Base-by-base conservation (phyloP, 225 moss, liverwort and hornwort genomes). In the Physcomitrellopsis africana region DNA sequence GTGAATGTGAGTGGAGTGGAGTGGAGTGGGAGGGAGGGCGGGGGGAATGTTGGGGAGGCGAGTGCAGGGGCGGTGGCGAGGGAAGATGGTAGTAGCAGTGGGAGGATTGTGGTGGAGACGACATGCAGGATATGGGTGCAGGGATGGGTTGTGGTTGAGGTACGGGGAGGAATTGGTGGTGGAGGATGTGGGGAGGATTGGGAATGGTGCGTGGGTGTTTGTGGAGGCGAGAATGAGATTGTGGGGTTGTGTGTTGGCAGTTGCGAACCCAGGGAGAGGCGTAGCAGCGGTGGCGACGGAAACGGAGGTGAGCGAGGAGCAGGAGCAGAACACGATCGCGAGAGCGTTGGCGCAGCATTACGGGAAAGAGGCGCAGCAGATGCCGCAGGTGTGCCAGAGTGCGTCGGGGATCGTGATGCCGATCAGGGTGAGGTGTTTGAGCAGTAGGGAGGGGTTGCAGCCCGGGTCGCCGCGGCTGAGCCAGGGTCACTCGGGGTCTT, bases 291-390 rank as follows among this genome's bases (percentile, higher is more conserved):
- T 86, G 1, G 68, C 82, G 13, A 76, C 84, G 3, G 99, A 99
- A 75, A 49, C 89, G 3, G 95, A 99, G 75, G 90, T 99, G 51
- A 99, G 87, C 48, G 99, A 99, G 73, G 99, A 99, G 81, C 99
- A 99, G 78, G 99, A 99, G 79, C 99, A 99, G 86, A 95, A 93
- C 65, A 93, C 92, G 10, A 99, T 99, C 9, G 99, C 99, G 15
- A 84, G 99, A 60, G 93, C 99, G 9, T 79, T 99, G 56, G 99
- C 99, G 19, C 81, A 84, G 52, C 91, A 83, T 49, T 85, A 88
- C 61, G 94, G 92, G 47, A 95, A 91, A 63, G 94, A 94, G 59
- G 82, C 78, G 22, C 88, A 81, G 67, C 79, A 48, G 63, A 65
- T 45, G 37, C 65, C 17, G 20, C 82, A 79, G 79, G 64, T 72